Evolutionary conservation across 2,329 filamentous ascomycete genomes (phyloP), one percentile per base, ranked within the genome.

Genomic region (Clonostachys rhizophaga): DNA sequence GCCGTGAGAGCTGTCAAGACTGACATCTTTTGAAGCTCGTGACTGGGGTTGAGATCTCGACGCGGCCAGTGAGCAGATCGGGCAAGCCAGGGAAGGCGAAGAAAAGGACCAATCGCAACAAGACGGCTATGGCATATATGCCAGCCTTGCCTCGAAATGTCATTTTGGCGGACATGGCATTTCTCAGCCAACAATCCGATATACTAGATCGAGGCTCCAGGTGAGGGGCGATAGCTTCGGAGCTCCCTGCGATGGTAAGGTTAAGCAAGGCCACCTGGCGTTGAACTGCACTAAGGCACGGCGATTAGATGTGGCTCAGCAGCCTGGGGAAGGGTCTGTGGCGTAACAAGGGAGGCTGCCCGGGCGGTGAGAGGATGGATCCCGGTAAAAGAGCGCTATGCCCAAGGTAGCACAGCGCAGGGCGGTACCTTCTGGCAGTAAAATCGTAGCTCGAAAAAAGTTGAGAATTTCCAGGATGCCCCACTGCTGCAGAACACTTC

Each of bases 21-120:
- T 67, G 77, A 95, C 91, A 75, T 81, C 94, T 83, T 75, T 97
- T 97, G 80, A 96, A 99, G 79, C 92, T 96, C 58, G 90, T 96
- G 42, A 97, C 87, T 37, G 94, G 92, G 18, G 94, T 99, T 41
- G 94, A 96, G 60, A 99, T 87, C 75, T 99, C 94, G 58, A 96
- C 94, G 62, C 94, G 87, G 54, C 87, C 88, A 17, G 90, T 94
- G 52, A 99, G 77, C 52, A 96, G 77, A 64, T 91, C 84, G 45
- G 92, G 89, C 39, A 99, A 76, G 36, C 81, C 81, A 52, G 94
- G 91, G 63, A 96, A 96, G 49, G 84, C 75, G 49, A 84, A 75
- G 64, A 91, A 91, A 46, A 97, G 79, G 47, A 89, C 70, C 50
- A 97, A 76, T 56, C 94, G 85, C 56, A 97, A 74, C 52, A 84